phyloP scores from a whole-genome alignment of 805 yeast species.

The Myxozyma nipponensis region DNA sequence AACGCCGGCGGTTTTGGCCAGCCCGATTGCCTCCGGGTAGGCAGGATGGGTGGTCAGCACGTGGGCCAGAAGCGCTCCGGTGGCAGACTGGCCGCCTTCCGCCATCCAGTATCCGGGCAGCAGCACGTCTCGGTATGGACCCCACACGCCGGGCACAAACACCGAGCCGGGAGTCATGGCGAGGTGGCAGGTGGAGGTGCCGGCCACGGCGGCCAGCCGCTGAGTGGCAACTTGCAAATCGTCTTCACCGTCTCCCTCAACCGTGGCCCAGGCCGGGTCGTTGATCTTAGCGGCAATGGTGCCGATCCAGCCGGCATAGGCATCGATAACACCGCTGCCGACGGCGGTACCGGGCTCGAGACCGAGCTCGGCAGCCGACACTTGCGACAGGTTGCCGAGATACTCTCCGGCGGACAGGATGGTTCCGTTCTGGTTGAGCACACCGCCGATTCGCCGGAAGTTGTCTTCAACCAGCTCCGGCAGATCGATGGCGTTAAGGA shows the following conservation, averaged over 20 bases:
- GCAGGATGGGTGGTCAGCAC: slow-evolving; percentile 89
- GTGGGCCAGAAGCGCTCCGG: slow-evolving; percentile 90
- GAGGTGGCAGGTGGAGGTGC: slow-evolving; percentile 96
- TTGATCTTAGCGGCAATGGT: slow-evolving; percentile 91
- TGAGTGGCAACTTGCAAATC: slow-evolving; percentile 55
- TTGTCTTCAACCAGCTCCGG: slow-evolving; percentile 74
- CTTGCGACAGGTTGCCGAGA: slow-evolving; percentile 65
- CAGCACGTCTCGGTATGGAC: slow-evolving; percentile 91
- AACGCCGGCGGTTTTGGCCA: slow-evolving; percentile 63
- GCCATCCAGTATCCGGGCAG: slow-evolving; percentile 92
- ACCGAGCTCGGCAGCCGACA: slow-evolving; percentile 80
- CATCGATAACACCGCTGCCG: slow-evolving; percentile 95
- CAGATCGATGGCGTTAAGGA: slow-evolving; percentile 63
- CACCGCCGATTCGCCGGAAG: slow-evolving; percentile 79
- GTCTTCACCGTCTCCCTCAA: slow-evolving; percentile 38
- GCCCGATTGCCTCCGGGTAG: slow-evolving; percentile 59
- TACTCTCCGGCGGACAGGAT: slow-evolving; percentile 86
- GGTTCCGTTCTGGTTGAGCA: slow-evolving; percentile 64
- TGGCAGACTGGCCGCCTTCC: slow-evolving; percentile 98
- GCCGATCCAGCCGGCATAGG: slow-evolving; percentile 98
- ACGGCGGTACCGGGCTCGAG: slow-evolving; percentile 74
- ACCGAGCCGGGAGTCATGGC: slow-evolving; percentile 79
- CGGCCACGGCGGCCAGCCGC: slow-evolving; percentile 95
- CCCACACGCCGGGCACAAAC: slow-evolving; percentile 97
- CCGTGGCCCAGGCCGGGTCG: slow-evolving; percentile 35